These are phyloP conservation scores for Starmerella scarabaei DNA, from an alignment of 805 yeast species.

Conservation along the genomic window DNA sequence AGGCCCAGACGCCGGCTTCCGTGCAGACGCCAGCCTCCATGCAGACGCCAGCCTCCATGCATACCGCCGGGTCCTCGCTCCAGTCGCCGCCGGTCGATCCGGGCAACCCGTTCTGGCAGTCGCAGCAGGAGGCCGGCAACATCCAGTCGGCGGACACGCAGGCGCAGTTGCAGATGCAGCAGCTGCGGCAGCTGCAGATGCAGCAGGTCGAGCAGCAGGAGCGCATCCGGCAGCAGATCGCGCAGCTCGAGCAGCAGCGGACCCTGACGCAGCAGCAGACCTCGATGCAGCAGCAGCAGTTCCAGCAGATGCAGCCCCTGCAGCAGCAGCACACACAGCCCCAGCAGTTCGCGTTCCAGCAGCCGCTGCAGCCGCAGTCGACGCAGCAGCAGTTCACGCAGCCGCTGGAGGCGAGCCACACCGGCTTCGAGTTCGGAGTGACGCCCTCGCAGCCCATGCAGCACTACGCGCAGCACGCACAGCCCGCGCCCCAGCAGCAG, in stretches of 20 bases:
- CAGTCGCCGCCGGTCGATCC: not conserved
- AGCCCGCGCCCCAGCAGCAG: conserved; percentile 19
- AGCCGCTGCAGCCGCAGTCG: conserved; percentile 4
- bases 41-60: conserved; percentile 1
- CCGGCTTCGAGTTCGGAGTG: not conserved
- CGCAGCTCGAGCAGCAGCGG: conserved; percentile 18
- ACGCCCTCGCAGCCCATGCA: not conserved
- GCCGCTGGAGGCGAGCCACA: conserved; percentile 17
- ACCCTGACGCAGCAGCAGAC: conserved; percentile 17
- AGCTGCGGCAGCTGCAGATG: conserved; percentile 22
- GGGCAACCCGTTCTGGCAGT: conserved; percentile 18
- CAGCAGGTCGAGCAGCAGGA: conserved; percentile 21
- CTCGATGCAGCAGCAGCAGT: conserved; percentile 15
- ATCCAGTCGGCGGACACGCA: conserved; percentile 22
- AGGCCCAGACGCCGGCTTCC: conserved; percentile 14
- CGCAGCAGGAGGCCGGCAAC: conserved; percentile 18
- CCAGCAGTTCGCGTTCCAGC: not conserved
- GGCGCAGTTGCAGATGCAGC: conserved; percentile 24
- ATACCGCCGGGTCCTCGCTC: no score
- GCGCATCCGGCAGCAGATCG: conserved; percentile 22
- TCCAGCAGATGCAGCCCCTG: conserved; percentile 18
- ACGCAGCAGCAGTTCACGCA: conserved; percentile 12
- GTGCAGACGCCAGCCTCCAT: not conserved
- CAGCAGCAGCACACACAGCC: conserved; percentile 14
- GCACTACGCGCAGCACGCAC: not conserved